Conservation (phyloP, 2,329 filamentous ascomycete species). For the Akanthomyces dipterigenus region DNA sequence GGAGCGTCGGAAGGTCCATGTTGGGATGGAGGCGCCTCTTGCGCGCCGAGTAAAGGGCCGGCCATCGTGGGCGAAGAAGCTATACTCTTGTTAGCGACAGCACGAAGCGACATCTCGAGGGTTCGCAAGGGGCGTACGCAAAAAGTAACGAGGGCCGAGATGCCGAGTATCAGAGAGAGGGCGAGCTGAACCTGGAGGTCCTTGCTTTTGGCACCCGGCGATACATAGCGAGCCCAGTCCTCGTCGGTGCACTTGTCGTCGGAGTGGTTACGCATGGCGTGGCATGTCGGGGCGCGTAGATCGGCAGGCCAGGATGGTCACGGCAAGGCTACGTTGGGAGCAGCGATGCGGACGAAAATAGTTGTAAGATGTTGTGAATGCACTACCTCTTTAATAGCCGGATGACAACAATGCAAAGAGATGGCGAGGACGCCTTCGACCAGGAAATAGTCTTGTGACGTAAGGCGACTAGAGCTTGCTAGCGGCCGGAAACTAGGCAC, state of each 20-base stretch:
- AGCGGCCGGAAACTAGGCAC: not conserved
- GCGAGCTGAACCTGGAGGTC: constrained; percentile 59
- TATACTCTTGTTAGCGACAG: constrained; percentile 27
- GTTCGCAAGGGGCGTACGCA: constrained; percentile 48
- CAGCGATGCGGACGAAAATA: not conserved
- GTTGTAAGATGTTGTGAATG: not conserved
- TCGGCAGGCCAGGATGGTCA: not conserved
- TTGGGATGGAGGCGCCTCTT: constrained; percentile 62
- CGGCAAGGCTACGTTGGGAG: not conserved
- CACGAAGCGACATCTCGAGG: not conserved
- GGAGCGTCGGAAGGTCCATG: constrained; percentile 65
- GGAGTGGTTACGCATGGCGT: constrained; percentile 14
- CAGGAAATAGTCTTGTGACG: constrained; percentile 1
- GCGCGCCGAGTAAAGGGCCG: constrained; percentile 79
- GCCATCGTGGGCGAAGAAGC: constrained; percentile 87
- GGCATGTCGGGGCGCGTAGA: not conserved
- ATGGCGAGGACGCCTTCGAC: not conserved
- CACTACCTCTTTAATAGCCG: not conserved
- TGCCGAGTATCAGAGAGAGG: constrained; percentile 63
- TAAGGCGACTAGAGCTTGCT: not conserved
- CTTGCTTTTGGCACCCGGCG: constrained; percentile 23
- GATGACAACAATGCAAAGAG: not conserved
- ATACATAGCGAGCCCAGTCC: constrained; percentile 12
- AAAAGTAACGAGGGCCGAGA: constrained; percentile 67
- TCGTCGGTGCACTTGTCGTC: constrained; percentile 19